Base-by-base conservation (phyloP, 1,284 basidiomycete genomes). In the Tylopilus orsonianus region DNA sequence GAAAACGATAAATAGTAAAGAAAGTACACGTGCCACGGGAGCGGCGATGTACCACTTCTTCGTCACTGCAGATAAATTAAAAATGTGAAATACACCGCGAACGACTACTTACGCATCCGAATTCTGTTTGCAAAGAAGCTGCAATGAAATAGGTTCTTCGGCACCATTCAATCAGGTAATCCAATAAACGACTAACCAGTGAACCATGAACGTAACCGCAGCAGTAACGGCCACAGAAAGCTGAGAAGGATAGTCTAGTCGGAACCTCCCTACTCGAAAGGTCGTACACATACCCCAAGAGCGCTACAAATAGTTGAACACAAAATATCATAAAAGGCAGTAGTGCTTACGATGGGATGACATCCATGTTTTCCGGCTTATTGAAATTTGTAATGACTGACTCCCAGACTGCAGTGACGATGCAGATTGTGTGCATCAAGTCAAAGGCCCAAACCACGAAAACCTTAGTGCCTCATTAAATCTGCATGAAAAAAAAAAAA, bases 61-160 rank as follows among this genome's bases (percentile, higher is more conserved):
- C 19, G 61, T 66, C 48, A 66, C 64, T 66, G 30, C 4, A n/a
- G 41, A 36, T 4, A 2, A 2, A 34, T 66, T 19, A 65, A 35
- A 1, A 7, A 41, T 19, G 23, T 16, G 19, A 2, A 4, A 0
- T 18, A 33, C n/a, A 24, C 0, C 3, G 18, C 1, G 19, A 33
- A 30, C 12, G 2, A 30, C 3, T 8, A 10, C 64, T 53, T 54
- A 66, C 64, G 44, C 61, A 60, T 64, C 19, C 66, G 58, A 30
- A 66, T 62, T 51, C 64, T 56, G 46, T 69, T 67, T 2, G 64
- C 64, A 23, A 66, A 66, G 56, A 66, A 66, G 32, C 64, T 66
- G 14, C 2, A 14, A 20, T 0, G 8, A 8, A 47, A 34, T 26
- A 16, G 7, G 6, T 9, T 1, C 8, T 7, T 52, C 16, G 42